phyloP scores from a whole-genome alignment of 1,139 yeast genomes.

The Diutina ranongensis region DNA sequence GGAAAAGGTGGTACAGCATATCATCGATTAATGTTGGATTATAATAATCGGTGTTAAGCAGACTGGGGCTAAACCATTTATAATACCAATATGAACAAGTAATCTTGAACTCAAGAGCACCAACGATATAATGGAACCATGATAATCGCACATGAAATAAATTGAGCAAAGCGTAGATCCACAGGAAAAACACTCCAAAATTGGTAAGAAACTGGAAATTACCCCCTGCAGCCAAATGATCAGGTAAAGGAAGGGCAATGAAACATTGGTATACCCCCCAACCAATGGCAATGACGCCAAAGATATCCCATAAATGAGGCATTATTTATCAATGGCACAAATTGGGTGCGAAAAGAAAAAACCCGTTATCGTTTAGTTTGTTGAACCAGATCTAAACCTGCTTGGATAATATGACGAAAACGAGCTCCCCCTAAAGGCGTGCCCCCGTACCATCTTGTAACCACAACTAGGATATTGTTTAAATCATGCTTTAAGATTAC shows the following conservation, averaged over 20 bases:
- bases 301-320: background rate
- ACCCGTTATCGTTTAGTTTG: background rate
- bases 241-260: slow-evolving; percentile 13
- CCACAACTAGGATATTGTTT: slow-evolving; percentile 47
- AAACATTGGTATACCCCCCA: slow-evolving; percentile 6
- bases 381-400: slow-evolving; percentile 25
- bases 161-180: background rate
- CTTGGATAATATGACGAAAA: slow-evolving; percentile 48
- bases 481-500: slow-evolving; percentile 30
- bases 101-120: slow-evolving; percentile 15
- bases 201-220: slow-evolving; percentile 17
- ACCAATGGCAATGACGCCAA: background rate
- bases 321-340: too few species aligned
- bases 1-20: slow-evolving; percentile 16
- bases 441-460: slow-evolving; percentile 69
- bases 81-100: slow-evolving; percentile 17
- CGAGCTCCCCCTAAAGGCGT: slow-evolving; percentile 52
- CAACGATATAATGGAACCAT: slow-evolving; percentile 7
- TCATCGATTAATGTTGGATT: slow-evolving; percentile 13
- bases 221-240: slow-evolving; percentile 13
- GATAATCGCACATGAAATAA: background rate
- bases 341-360: too few species aligned
- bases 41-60: slow-evolving; percentile 14
- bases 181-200: slow-evolving; percentile 11
- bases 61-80: slow-evolving; percentile 12